Evolutionary conservation across 208 protist species (phyloP).

Genomic region (Zelonia costaricensis): DNA sequence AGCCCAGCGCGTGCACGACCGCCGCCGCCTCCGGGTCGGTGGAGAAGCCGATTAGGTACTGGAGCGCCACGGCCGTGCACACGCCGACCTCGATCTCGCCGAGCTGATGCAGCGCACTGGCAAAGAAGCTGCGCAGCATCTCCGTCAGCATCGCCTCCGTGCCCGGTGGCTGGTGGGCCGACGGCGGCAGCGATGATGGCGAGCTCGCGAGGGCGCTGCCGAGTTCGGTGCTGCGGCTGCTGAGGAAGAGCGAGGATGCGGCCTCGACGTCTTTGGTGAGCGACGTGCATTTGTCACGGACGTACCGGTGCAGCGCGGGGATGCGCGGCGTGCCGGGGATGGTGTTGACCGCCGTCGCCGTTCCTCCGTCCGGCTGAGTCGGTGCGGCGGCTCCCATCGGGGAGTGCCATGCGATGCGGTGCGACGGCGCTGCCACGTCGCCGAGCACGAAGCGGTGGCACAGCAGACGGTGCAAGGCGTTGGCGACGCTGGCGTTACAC

Average conservation of each 20-base stretch:
- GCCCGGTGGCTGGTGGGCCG: slow-evolving; percentile 4
- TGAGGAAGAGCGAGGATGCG: slow-evolving; percentile 26
- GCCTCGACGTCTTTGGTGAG: slow-evolving; percentile 47
- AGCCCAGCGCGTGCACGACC: slow-evolving; percentile 25
- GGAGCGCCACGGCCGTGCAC: slow-evolving; percentile 49
- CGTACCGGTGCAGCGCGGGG: slow-evolving; percentile 38
- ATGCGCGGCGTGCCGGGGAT: slow-evolving; percentile 16
- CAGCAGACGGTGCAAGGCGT: slow-evolving; percentile 61
- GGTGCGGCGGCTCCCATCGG: neutral
- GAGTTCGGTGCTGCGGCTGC: neutral
- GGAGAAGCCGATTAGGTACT: slow-evolving; percentile 44
- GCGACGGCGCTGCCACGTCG: slow-evolving; percentile 15
- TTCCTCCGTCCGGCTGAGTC: too few relatives aligned
- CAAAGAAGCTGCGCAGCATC: slow-evolving; percentile 36
- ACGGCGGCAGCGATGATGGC: neutral
- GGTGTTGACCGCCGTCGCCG: too few relatives aligned
- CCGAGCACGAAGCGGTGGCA: slow-evolving; percentile 58
- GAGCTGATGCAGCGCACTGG: slow-evolving; percentile 44
- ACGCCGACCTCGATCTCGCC: slow-evolving; percentile 63
- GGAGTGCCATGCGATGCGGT: too few relatives aligned
- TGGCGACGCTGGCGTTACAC: slow-evolving; percentile 54
- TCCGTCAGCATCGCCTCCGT: slow-evolving; percentile 36
- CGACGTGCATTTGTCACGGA: slow-evolving; percentile 24
- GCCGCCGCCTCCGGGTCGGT: slow-evolving; percentile 10
- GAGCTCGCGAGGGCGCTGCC: too few relatives aligned